Conservation (phyloP, 768 basidiomycete species). For the Russula abietina region DNA sequence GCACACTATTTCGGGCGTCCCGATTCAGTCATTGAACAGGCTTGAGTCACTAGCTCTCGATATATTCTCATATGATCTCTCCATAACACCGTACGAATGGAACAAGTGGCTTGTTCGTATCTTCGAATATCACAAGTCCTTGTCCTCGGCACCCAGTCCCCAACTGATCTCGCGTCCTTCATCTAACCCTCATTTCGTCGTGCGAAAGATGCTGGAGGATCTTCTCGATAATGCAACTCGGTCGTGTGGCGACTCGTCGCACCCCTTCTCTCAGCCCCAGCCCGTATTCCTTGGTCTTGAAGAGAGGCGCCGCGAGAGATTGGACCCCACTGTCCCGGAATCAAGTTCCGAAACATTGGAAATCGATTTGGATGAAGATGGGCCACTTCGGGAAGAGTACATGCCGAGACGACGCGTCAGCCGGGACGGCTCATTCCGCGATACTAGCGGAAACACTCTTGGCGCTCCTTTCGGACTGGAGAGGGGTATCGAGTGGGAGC, state of each 20-base stretch:
- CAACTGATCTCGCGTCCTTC: slow-evolving; percentile 79
- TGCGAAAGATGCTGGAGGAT: slow-evolving; percentile 65
- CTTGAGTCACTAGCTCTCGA: slow-evolving; percentile 68
- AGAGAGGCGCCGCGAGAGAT: slow-evolving; percentile 49
- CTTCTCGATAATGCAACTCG: slow-evolving; percentile 47
- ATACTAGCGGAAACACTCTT: slow-evolving; percentile 11
- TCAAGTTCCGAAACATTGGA: slow-evolving; percentile 45
- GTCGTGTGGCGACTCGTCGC: slow-evolving; percentile 19
- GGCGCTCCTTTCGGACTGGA: slow-evolving; percentile 8
- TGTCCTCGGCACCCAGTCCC: slow-evolving; percentile 52
- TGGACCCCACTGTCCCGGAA: slow-evolving; percentile 39
- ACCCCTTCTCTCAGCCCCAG: slow-evolving; percentile 38
- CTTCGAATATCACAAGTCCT: slow-evolving; percentile 56
- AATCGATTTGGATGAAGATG: slow-evolving; percentile 79
- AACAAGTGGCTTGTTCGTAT: slow-evolving; percentile 64
- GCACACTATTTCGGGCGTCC: slow-evolving; percentile 76
- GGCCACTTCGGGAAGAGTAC: slow-evolving; percentile 76
- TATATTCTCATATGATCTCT: slow-evolving; percentile 64
- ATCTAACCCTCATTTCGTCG: slow-evolving; percentile 59
- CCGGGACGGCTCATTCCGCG: slow-evolving; percentile 30
- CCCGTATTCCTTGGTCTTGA: slow-evolving; percentile 72
- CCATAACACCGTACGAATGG: slow-evolving; percentile 60
- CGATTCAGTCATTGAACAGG: slow-evolving; percentile 61
- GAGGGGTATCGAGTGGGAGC: slow-evolving; percentile 23
- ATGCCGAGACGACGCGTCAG: slow-evolving; percentile 62